Evolutionary conservation across 2,329 filamentous ascomycete species (phyloP).

Genomic region (Alternaria atra): DNA sequence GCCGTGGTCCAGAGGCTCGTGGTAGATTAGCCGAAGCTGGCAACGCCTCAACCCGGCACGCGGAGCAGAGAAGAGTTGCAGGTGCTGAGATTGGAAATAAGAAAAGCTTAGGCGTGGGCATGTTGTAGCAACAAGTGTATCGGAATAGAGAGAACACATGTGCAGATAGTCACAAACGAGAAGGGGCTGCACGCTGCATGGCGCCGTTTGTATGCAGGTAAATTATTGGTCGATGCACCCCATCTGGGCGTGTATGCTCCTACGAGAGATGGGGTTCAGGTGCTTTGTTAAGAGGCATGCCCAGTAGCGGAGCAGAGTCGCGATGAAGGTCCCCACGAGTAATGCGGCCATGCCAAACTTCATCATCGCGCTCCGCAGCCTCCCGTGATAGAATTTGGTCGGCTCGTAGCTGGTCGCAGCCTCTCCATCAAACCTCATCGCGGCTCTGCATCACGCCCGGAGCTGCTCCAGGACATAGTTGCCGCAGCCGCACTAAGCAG

Average conservation of each 20-base stretch:
- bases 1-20: slow-evolving; percentile 8
- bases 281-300: slow-evolving; percentile 22
- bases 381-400: slow-evolving; percentile 3
- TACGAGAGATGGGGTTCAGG: slow-evolving; percentile 25
- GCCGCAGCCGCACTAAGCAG: slow-evolving; percentile 38
- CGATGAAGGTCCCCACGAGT: slow-evolving; percentile 18
- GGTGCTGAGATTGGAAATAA: slow-evolving; percentile 13
- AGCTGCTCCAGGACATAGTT: slow-evolving; percentile 28
- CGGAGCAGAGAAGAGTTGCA: slow-evolving; percentile 19
- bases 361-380: slow-evolving; percentile 8
- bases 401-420: slow-evolving; percentile 11
- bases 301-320: slow-evolving; percentile 15
- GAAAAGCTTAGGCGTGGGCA: slow-evolving; percentile 8
- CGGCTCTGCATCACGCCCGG: slow-evolving; percentile 28
- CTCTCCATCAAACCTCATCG: slow-evolving; percentile 31
- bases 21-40: slow-evolving; percentile 28
- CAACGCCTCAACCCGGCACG: slow-evolving; percentile 26
- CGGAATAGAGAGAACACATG: neutral
- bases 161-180: slow-evolving; percentile 3
- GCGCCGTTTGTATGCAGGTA: slow-evolving; percentile 15
- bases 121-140: neutral
- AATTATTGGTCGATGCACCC: slow-evolving; percentile 22
- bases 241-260: slow-evolving; percentile 25
- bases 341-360: slow-evolving; percentile 8
- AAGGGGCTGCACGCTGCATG: slow-evolving; percentile 19